Base-by-base conservation (phyloP, 257 asterid genomes). In the Solanum chiquidenum region DNA sequence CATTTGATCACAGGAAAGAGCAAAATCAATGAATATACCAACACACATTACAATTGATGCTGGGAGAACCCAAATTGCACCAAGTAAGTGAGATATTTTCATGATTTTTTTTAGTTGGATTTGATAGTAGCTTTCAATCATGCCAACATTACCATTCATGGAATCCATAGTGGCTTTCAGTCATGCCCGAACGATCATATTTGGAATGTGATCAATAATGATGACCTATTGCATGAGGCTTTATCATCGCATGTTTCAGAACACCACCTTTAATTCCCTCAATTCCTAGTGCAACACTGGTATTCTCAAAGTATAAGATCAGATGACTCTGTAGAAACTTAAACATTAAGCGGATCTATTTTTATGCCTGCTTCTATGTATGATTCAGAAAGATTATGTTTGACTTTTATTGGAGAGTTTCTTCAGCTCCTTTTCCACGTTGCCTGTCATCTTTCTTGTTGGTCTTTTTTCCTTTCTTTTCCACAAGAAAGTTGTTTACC, bases 61-160 rank as follows among this genome's bases (percentile, higher is more conserved):
- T 7, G 99, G 99, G 87, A 93, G 96, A 92, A 97, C 99, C 86
- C 99, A 95, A 92, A 97, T 97, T 88, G 99, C 98, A 86, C 99
- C 99, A 85, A 93, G 99, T 97, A 89, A 94, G 99, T 94, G 90
- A 21, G 79, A 33, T 3, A 35, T 29, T 86, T 66, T 75, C 31
- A 23, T 25, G 71, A 31, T 37, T 74, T 46, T 58, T 18, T 46
- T n/a, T 35, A 71, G 37, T 60, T 60, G 9, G 71, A 62, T 13
- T 42, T 42, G 37, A 40, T 77, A 7, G 16, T 18, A 20, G 44
- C 77, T 72, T 71, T 72, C n/a, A 73, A 35, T 73, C 46, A 73
- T 35, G 82, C 49, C 4, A 9, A 73, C 82, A 34, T 73, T 23
- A 73, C 35, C 46, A 73, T 35, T 34, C 82, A 34, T 72, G 79